phyloP scores from a whole-genome alignment of 1,139 yeast genomes.

The Hyphopichia pseudoburtonii region DNA sequence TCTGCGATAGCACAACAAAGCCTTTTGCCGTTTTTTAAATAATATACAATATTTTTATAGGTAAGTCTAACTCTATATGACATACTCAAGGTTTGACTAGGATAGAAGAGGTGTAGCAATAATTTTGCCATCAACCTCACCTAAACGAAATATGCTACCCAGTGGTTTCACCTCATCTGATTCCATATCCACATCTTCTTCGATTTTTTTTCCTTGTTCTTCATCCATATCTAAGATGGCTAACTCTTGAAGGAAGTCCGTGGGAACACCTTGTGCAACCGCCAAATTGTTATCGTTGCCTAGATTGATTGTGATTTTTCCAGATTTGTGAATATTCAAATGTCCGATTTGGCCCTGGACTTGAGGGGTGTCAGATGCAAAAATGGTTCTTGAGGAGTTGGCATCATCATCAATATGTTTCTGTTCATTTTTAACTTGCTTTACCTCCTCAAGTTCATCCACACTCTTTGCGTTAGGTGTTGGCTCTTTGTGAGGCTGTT shows the following conservation, averaged over 20 bases:
- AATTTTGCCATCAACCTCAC: slow-evolving; percentile 59
- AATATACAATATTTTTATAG: neutral
- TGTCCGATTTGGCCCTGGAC: slow-evolving; percentile 65
- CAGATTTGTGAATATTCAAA: slow-evolving; percentile 76
- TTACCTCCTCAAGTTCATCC: slow-evolving; percentile 7
- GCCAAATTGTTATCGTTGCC: slow-evolving; percentile 69
- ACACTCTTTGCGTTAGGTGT: neutral
- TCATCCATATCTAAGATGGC: slow-evolving; percentile 48
- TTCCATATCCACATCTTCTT: slow-evolving; percentile 30
- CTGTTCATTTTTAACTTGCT: slow-evolving; percentile 1
- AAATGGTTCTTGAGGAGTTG: slow-evolving; percentile 8
- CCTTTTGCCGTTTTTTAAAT: no score
- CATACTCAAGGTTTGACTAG: no score
- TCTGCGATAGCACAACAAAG: no score
- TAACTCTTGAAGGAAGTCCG: slow-evolving; percentile 74
- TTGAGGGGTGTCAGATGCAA: slow-evolving; percentile 10
- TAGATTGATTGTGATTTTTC: slow-evolving; percentile 69
- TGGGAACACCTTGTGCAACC: slow-evolving; percentile 69
- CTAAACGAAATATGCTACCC: slow-evolving; percentile 55
- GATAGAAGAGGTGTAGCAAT: slow-evolving; percentile 45
- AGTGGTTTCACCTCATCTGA: slow-evolving; percentile 28
- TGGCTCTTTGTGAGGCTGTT: slow-evolving; percentile 11
- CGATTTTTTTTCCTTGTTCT: slow-evolving; percentile 8
- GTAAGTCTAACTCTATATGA: neutral
- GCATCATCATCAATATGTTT: neutral